Evolutionary conservation across 805 yeast genomes (phyloP), one percentile per base, ranked within the genome.

Genomic region (Kuraishia cidri): DNA sequence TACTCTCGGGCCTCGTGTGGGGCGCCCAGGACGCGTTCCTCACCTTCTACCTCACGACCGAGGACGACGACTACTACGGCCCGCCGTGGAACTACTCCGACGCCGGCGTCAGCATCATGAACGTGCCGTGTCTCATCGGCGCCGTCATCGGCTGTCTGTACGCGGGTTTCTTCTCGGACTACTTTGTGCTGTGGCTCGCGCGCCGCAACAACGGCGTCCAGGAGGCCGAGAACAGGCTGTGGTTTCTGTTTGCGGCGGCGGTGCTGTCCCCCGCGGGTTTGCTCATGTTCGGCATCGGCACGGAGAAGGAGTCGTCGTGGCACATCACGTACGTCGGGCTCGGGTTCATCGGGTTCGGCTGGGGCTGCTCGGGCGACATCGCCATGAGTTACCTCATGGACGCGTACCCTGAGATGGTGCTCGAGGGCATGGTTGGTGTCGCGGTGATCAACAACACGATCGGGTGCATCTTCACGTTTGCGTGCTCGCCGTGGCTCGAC

Each of bases 1-100:
- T 78, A 40, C 59, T 70, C 20, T 66, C 79, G 3, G 84, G 85
- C 10, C 38, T 75, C 6, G 73, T 78, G 40, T 80, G 88, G 86
- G 90, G 90, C 15, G 63, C 75, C 35, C 88, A 81, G 50, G 82
- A 79, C 48, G 82, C 86, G 0, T 73, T 79, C 47, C 60, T 81
- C 40, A 69, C 87, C 0, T 81, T 82, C 46, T 82, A 80, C 53
- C 52, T 82, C 38, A 80, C 88, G 1, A 72, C 83, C 4, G 79
- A 79, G 47, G 87, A 80, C 39, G 75, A 75, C 25, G 58, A 60
- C 38, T 76, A 73, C 52, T 72, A 71, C 31, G 72, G 63, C 32
- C 62, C 66, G 0, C 90, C 90, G 6, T 82, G 72, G 64, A 74
- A 75, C 53, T 79, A 74, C 46, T 60, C 75, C 11, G 68, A 68